These are phyloP conservation scores for Austroboletus novae-zelandiae DNA, from an alignment of 1,284 basidiomycete species.

Conservation along the genomic window DNA sequence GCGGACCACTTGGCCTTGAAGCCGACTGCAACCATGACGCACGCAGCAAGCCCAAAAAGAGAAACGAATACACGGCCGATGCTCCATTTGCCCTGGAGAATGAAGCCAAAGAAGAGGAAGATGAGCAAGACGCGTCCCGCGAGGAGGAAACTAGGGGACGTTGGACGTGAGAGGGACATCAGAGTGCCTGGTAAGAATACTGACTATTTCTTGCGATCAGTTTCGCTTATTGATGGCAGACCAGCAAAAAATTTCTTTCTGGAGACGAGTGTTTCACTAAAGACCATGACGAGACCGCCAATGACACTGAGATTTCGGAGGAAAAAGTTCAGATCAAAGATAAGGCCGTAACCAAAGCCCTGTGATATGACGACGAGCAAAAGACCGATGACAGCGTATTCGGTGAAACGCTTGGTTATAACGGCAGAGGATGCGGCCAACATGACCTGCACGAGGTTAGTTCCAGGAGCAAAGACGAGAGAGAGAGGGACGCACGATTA, in stretches of 20 bases:
- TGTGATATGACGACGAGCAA: slow-evolving; percentile 92
- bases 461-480: not conserved
- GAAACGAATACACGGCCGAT: slow-evolving; percentile 85
- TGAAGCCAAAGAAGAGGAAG: slow-evolving; percentile 98
- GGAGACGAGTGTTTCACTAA: slow-evolving; percentile 90
- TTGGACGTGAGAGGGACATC: slow-evolving; percentile 5
- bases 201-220: slow-evolving; percentile 97
- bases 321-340: slow-evolving; percentile 99
- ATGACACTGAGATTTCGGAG: slow-evolving; percentile 92
- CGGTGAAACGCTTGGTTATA: slow-evolving; percentile 85
- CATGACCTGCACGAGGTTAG: slow-evolving; percentile 71
- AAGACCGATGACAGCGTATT: slow-evolving; percentile 87
- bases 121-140: slow-evolving; percentile 96
- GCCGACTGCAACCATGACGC: slow-evolving; percentile 95
- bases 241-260: slow-evolving; percentile 91
- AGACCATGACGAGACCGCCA: slow-evolving; percentile 95
- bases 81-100: slow-evolving; percentile 91
- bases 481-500: slow-evolving; percentile 65
- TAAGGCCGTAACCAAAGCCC: slow-evolving; percentile 92
- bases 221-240: slow-evolving; percentile 88
- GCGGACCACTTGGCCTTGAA: slow-evolving; percentile 99
- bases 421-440: slow-evolving; percentile 83
- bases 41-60: slow-evolving; percentile 86
- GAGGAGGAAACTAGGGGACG: slow-evolving; percentile 78
- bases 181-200: slow-evolving; percentile 29